Base-by-base conservation (phyloP, 208 protist genomes). In the Trypanosoma lewisi region DNA sequence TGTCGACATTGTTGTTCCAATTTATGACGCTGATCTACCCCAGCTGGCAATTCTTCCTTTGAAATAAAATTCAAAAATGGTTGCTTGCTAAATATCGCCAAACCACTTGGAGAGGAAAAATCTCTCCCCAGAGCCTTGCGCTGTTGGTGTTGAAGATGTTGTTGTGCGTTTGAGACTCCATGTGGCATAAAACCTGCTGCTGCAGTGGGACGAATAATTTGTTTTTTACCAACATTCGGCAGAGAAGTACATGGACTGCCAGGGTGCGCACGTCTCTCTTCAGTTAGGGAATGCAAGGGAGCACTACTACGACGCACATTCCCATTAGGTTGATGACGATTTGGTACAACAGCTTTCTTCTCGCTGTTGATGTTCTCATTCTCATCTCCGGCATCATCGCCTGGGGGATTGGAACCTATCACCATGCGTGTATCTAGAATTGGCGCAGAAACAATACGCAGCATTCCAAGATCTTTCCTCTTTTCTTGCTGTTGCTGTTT, bases 171-270 rank as follows among this genome's bases (percentile, higher is more conserved):
- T 19, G 19, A 11, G 17, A 68, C 9, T 1, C 45, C 36, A 7
- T 39, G 54, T n/a, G 56, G 51, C 41, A 63, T 47, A 59, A 57
- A 63, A 12, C 54, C 47, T 25, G 57, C 54, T 34, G 57, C 65
- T 19, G 45, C 39, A 12, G 49, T 63, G 7, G 65, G 56, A 28
- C 48, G 45, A 63, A 64, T 48, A 3, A 52, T 47, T 47, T 34
- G 44, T 42, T 62, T 52, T 14, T 30, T 17, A 16, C 31, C 23
- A 4, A 52, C 8, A 39, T 39, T 11, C 25, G 45, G 14, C 8
- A 30, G 12, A 3, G 31, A 8, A 30, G 25, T 55, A 21, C 30
- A 44, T 6, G n/a, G 21, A 2, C 11, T 56, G 2, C 5, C 16
- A 48, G 9, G n/a, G 7, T 28, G 28, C 12, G 45, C 0, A 8